Conservation (phyloP, 2,329 filamentous ascomycete genomes). For the Monilinia laxa region DNA sequence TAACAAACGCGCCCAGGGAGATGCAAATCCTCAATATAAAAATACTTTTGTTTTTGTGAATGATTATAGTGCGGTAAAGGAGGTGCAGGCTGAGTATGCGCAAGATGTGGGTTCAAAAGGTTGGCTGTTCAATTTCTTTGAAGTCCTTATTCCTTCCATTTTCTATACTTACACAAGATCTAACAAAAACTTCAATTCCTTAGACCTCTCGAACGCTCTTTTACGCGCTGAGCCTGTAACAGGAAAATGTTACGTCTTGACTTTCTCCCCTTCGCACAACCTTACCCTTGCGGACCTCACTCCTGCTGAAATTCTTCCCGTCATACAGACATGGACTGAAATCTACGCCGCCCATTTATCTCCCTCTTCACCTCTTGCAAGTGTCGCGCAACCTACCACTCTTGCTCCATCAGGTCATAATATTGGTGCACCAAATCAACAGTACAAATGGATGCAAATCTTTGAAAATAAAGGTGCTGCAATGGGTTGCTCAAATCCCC, state of each 20-base stretch:
- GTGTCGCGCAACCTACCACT: slow-evolving; percentile 46
- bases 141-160: slow-evolving; percentile 3
- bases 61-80: slow-evolving; percentile 95
- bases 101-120: slow-evolving; percentile 36
- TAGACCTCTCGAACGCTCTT: slow-evolving; percentile 71
- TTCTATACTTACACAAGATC: background rate
- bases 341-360: slow-evolving; percentile 84
- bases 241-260: slow-evolving; percentile 95
- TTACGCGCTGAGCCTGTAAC: slow-evolving; percentile 83
- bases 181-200: background rate
- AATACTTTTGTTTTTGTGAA: slow-evolving; percentile 94
- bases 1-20: slow-evolving; percentile 84
- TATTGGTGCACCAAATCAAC: slow-evolving; percentile 60
- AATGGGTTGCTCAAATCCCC: slow-evolving; percentile 98
- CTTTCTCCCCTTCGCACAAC: slow-evolving; percentile 88
- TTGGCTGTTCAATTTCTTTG: slow-evolving; percentile 18
- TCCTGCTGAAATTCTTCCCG: slow-evolving; percentile 71
- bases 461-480: slow-evolving; percentile 98
- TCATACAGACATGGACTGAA: slow-evolving; percentile 87
- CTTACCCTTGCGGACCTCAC: slow-evolving; percentile 89
- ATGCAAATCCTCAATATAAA: slow-evolving; percentile 80
- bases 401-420: slow-evolving; percentile 44
- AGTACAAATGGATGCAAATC: slow-evolving; percentile 97
- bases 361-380: slow-evolving; percentile 61
- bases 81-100: slow-evolving; percentile 79